Percentiles rank a stretch among this genome's conserved stretches.
These are phyloP conservation scores for Stephania yunnanensis DNA, from an alignment of 164 flowering plant genomes.

Conservation along the genomic window DNA sequence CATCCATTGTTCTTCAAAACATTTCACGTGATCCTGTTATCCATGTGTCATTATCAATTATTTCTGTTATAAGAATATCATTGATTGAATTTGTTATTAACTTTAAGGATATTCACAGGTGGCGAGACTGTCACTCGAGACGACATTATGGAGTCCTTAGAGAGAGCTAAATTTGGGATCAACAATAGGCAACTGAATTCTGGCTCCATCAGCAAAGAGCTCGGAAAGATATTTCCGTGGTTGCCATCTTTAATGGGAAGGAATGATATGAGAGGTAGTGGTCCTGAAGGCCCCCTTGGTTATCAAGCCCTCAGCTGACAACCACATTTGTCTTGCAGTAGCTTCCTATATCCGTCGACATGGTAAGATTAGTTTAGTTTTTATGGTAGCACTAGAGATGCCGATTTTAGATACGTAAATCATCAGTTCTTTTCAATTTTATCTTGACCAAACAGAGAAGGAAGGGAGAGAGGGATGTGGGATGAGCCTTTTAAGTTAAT, in stretches of 20 bases:
- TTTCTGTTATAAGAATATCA: background rate
- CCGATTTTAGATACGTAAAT: background rate
- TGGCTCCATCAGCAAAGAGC: conserved; percentile 47
- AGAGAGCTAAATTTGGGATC: conserved; percentile 93
- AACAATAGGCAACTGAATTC: conserved; percentile 39
- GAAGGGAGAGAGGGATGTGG: background rate
- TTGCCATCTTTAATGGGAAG: conserved; percentile 57
- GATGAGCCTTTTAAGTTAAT: background rate
- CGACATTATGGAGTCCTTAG: conserved; percentile 90
- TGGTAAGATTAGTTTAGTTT: background rate
- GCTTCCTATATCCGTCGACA: background rate
- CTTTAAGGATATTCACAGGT: conserved; percentile 32
- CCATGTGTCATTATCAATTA: background rate
- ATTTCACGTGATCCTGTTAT: background rate
- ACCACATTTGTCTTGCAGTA: conserved; percentile 6
- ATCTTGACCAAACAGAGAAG: background rate
- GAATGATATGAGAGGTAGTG: conserved; percentile 39
- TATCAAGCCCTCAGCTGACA: conserved; percentile 79
- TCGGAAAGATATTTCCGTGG: conserved; percentile 85
- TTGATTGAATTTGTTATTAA: background rate
- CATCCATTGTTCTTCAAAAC: background rate
- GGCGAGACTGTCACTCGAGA: conserved; percentile 70
- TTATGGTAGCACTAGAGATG: too few species aligned
- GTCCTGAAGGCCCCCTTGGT: conserved; percentile 55
- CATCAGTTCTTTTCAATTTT: background rate